Conservation (phyloP, 2,329 filamentous ascomycete species). For the Botrytis deweyae region DNA sequence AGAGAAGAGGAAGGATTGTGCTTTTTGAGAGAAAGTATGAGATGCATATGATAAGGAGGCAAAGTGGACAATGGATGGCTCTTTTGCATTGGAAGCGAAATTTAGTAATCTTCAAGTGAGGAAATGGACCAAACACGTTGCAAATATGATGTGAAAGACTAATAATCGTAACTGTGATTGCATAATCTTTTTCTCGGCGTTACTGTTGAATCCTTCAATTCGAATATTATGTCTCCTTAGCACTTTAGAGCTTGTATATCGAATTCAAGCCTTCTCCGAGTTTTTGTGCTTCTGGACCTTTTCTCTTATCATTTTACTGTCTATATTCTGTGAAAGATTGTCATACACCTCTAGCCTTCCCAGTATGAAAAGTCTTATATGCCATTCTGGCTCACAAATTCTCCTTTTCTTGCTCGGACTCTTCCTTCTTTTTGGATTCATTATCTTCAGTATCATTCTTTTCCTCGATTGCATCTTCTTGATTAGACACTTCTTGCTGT, state of each 20-base stretch:
- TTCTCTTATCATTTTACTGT: neutral
- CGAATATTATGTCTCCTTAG: neutral
- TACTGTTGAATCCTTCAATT: fast-evolving
- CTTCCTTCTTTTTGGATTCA: neutral
- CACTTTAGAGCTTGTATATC: neutral
- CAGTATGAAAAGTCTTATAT: fast-evolving
- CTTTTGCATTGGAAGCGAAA: neutral
- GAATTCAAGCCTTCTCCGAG: neutral
- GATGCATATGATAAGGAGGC: neutral
- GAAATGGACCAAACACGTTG: fast-evolving
- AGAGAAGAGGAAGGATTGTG: neutral
- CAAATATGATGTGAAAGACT: fast-evolving
- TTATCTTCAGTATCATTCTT: neutral
- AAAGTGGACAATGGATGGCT: neutral
- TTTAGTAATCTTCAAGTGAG: neutral
- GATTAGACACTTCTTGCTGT: neutral
- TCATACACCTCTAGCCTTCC: fast-evolving
- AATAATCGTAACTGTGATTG: fast-evolving
- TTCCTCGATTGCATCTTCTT: neutral
- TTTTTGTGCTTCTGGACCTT: fast-evolving
- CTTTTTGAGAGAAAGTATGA: neutral
- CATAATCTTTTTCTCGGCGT: neutral
- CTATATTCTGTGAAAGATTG: fast-evolving
- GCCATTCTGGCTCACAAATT: neutral
- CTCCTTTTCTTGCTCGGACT: neutral